Base-by-base conservation (phyloP, 345 rosid genomes). In the Ceriops tagal region DNA sequence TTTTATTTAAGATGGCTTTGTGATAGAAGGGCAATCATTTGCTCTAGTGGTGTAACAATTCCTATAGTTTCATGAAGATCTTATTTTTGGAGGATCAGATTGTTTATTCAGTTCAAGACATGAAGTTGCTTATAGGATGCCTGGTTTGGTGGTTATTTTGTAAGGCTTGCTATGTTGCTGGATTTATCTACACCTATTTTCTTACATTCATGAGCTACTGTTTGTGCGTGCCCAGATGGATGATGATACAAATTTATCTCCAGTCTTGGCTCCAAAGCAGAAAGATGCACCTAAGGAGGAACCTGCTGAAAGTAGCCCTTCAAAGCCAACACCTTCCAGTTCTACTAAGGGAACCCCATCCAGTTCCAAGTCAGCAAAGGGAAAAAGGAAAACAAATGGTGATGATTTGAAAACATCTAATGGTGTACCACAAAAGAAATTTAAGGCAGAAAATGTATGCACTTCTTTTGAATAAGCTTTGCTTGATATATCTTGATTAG, bases 361-460 rank as follows among this genome's bases (percentile, higher is more conserved):
- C 65, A 58, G 87, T 69, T 85, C 95, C 53, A 93, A 92, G 84
- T 81, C 96, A 39, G 70, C 89, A 6, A 92, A 90, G 78, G 93
- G 89, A 61, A 95, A 95, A 83, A 85, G 99, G 72, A 95, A 95
- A 73, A 70, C 82, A 56, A 85, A 83, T 62, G 96, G 85, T 22
- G 82, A 87, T 68, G 93, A 87, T 71, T 69, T 83, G 61, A 95
- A 90, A 76, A 65, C 86, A 58, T 62, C 96, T 60, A 82, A 77
- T 77, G 84, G 79, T 76, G 78, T 89, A 39, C 78, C 87, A 71
- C 79, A 75, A 24, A 92, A 95, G 89, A 95, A 90, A 81, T 90
- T 79, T 67, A 95, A 95, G 88, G 58, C 87, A n/a, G 98, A 92
- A 82, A 76, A 74, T 76, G 97, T 95, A 88, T 32, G 92, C 59